Conservation (phyloP, 305 asterid species). For the Euphrasia arctica region DNA sequence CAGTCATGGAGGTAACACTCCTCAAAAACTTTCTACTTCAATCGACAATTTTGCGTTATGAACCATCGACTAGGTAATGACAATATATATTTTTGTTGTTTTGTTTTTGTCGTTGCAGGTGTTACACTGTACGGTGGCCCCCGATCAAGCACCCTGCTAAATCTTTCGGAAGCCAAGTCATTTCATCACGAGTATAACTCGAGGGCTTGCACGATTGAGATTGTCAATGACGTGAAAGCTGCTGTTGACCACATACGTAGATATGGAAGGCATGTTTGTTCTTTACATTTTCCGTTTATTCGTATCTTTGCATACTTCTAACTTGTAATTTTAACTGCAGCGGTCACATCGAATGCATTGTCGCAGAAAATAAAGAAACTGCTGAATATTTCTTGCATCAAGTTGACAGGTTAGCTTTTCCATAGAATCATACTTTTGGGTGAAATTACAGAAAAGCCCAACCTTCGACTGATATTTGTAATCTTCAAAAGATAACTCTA, state of each 20-base stretch:
- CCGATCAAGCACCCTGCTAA: conserved; percentile 43
- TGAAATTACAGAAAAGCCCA: background rate
- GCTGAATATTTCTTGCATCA: conserved; percentile 46
- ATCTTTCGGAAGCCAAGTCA: conserved; percentile 35
- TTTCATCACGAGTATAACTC: conserved; percentile 59
- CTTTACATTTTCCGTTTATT: conserved; percentile 8
- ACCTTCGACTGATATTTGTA: background rate
- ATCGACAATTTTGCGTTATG: too few species aligned
- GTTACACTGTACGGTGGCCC: conserved; percentile 60
- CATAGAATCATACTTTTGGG: background rate
- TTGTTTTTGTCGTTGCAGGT: conserved; percentile 33
- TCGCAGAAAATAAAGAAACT: conserved; percentile 46
- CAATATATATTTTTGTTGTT: background rate
- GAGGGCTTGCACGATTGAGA: conserved; percentile 55
- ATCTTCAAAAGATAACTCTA: too few species aligned
- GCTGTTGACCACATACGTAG: conserved; percentile 54
- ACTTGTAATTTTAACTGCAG: conserved; percentile 30
- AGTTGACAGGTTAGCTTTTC: conserved; percentile 50
- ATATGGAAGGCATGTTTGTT: conserved; percentile 52
- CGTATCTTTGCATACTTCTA: background rate
- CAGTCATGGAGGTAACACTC: conserved; percentile 42
- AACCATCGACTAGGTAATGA: background rate
- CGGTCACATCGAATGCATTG: conserved; percentile 66
- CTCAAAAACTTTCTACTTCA: too few species aligned
- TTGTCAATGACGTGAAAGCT: conserved; percentile 50